Evolutionary conservation across 2,329 filamentous ascomycete species (phyloP), one percentile per base, ranked within the genome.

Genomic region (Phialophora tarda): DNA sequence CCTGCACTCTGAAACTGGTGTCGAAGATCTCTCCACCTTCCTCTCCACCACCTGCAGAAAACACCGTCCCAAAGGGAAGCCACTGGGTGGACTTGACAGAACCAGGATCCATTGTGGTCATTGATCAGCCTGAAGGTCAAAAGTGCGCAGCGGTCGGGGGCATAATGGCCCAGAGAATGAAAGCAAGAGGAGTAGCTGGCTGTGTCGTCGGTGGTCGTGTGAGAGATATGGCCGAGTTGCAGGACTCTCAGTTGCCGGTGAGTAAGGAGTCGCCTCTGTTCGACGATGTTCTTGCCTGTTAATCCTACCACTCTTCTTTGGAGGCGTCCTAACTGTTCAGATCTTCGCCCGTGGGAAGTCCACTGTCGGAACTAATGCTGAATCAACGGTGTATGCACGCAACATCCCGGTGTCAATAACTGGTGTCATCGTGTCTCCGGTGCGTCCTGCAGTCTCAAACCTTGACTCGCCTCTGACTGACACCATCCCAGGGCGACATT

Each of bases 111-210:
- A 82, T 92, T 61, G 85, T 88, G 3, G 79, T 93, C 3, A 83
- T 92, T 65, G 85, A 86, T 67, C 89, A 92, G 73, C 88, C 89
- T 0, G 73, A 80, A 0, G 83, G 81, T 0, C 89, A 92, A 75
- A 83, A 82, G 59, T 91, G 90, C 77, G 90, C 90, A 5, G 84
- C 91, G 7, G 83, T 91, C 5, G 91, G 91, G n/a, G 90, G 90
- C 21, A 91, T 93, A 70, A 90, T 92, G 85, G 90, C 89, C 4
- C 80, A 85, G 32, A 82, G 90, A 23, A 90, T 92, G 84, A 86
- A 87, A 72, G 75, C 83, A 14, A 81, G 88, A 11, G 85, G 85
- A 14, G 85, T 85, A 21, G 81, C 82, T 70, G 89, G 83, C 2
- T 83, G 89, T 11, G 78, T 92, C n/a, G 87, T 91, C 7, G 84